A percentile compares a stretch with the other conserved stretches of the same genome.
Conservation (phyloP, 352 stramenopile genomes). For the Pythium biforme region DNA sequence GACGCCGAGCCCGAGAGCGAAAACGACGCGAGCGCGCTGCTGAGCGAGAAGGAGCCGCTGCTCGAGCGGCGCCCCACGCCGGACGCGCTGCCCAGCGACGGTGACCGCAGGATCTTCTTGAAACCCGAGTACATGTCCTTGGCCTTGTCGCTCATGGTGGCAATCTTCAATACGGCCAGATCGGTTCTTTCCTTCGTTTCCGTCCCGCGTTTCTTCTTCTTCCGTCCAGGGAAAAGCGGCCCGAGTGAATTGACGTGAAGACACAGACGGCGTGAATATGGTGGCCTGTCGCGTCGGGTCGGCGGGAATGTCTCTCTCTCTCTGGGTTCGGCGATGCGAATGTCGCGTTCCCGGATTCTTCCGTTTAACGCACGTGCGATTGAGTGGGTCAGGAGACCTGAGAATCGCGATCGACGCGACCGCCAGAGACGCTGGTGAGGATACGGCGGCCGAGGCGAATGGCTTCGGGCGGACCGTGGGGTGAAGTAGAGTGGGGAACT, state of each 20-base stretch:
- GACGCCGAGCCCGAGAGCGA: constrained; percentile 20
- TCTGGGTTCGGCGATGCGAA: not conserved
- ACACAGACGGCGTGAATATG: no score
- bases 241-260: not conserved
- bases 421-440: not conserved
- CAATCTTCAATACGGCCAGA: not conserved
- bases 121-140: constrained; percentile 80
- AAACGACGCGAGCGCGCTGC: constrained; percentile 22
- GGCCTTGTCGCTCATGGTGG: constrained; percentile 60
- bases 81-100: constrained; percentile 20
- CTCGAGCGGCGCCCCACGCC: constrained; percentile 31
- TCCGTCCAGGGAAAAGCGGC: no score
- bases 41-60: constrained; percentile 51
- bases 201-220: no score
- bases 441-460: not conserved
- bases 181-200: no score
- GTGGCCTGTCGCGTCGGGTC: no score
- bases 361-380: not conserved
- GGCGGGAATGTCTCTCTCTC: not conserved
- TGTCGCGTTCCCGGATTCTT: not conserved
- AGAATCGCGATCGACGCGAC: not conserved
- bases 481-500: not conserved
- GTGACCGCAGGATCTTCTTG: constrained; percentile 80
- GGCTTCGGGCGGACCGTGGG: not conserved
- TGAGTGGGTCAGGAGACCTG: not conserved